Evolutionary conservation across 1,284 basidiomycete genomes (phyloP), one percentile per base, ranked within the genome.

Genomic region (Rhodofomes roseus): DNA sequence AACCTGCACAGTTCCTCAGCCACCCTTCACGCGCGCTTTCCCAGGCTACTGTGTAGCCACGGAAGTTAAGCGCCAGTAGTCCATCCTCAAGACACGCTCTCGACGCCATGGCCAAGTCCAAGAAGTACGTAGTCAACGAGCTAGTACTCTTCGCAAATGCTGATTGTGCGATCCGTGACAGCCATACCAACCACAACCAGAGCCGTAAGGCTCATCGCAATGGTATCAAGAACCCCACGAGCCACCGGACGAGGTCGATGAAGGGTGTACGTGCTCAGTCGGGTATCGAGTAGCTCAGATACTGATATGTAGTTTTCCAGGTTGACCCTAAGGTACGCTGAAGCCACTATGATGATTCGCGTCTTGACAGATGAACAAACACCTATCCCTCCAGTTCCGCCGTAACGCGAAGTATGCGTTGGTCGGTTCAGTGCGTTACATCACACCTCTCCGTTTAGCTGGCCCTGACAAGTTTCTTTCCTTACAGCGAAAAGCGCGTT

Each of bases 171-270:
- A 56, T 67, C 41, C 60, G 31, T 41, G 23, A 3, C 63, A 92
- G 90, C 71, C 89, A 92, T 75, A 90, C 89, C 72, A 92, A 92
- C 79, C 95, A 96, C 85, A 96, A 96, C 85, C 95, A 96, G 83
- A 91, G 71, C 82, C 84, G 84, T 77, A 95, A 95, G 85, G 95
- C 96, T 71, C 96, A 99, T 85, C 88, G 92, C 67, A 99, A 99
- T 83, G 96, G 95, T 75, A 96, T 96, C 82, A 93, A 90, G 80
- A 86, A 81, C 76, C 89, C 92, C 60, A 79, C 83, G 77, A 85
- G 85, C 66, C 82, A 87, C 77, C 79, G 89, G 74, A 89, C 92
- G 73, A 85, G 90, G 66, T 96, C 93, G 60, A 75, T 94, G 81
- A 95, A 89, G 81, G 96, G 96, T 85, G 96, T 94, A 82, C 67